phyloP scores from a whole-genome alignment of 2,329 filamentous ascomycete genomes.

The Dothideomycetidae sp. region DNA sequence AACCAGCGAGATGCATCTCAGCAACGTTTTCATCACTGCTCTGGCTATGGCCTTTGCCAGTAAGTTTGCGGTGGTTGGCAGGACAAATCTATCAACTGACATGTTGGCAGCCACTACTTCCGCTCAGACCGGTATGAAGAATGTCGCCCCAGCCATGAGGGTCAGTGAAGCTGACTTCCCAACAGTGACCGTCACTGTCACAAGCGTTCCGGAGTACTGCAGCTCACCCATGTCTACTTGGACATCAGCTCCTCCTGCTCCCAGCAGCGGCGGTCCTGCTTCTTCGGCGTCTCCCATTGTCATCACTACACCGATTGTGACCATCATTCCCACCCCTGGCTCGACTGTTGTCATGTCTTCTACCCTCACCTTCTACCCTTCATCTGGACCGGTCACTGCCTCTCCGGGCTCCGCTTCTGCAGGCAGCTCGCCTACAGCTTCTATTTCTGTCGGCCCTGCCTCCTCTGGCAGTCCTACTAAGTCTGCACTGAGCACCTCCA shows the following conservation, averaged over 20 bases:
- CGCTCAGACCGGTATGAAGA: background rate
- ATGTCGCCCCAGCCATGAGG: too few relatives aligned
- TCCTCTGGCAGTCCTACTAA: conserved; percentile 2
- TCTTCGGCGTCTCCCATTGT: conserved; percentile 1
- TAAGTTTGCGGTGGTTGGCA: too few relatives aligned
- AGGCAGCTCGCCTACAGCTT: background rate
- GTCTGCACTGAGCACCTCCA: background rate
- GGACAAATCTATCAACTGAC: too few relatives aligned
- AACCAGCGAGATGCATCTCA: conserved; percentile 3
- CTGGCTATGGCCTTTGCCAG: conserved; percentile 8
- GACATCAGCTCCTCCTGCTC: background rate
- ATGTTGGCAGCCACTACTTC: background rate
- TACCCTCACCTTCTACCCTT: conserved; percentile 3
- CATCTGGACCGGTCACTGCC: background rate
- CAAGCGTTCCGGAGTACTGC: conserved; percentile 6
- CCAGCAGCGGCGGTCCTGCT: conserved; percentile 1
- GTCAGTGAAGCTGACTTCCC: too few relatives aligned
- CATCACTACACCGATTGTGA: conserved; percentile 4
- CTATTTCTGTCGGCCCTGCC: background rate
- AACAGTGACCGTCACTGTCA: conserved; percentile 8
- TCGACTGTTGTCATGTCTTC: conserved; percentile 7
- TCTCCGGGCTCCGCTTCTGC: conserved; percentile 3
- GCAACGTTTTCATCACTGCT: conserved; percentile 7
- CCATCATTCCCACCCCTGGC: conserved; percentile 4
- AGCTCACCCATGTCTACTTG: background rate